These are phyloP conservation scores for Caloboletus firmus DNA, from an alignment of 1,284 basidiomycete species.

Conservation along the genomic window DNA sequence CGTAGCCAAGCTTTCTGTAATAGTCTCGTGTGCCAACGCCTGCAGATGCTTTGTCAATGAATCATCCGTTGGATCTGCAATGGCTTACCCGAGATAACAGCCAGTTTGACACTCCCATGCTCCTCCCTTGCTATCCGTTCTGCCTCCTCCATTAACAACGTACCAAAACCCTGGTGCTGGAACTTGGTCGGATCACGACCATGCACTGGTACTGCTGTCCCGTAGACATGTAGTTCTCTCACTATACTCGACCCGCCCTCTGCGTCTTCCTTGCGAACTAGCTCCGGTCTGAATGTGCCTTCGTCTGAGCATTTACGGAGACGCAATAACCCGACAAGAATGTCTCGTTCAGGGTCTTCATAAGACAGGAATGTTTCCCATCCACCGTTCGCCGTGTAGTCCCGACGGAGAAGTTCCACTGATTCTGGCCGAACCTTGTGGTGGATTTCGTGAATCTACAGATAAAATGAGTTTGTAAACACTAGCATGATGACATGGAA, in stretches of 20 bases:
- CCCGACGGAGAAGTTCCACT: conserved; percentile 94
- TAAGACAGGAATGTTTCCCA: conserved; percentile 99
- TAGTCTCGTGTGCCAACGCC: conserved; percentile 95
- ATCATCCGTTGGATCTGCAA: not conserved
- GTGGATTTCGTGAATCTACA: conserved; percentile 95
- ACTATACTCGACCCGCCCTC: conserved; percentile 92
- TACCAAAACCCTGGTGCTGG: conserved; percentile 97
- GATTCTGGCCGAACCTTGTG: conserved; percentile 96
- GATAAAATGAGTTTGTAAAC: conserved; percentile 1
- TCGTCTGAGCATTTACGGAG: conserved; percentile 95
- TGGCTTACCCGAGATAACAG: conserved; percentile 86
- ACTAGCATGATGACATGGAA: not conserved
- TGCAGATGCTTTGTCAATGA: conserved; percentile 28
- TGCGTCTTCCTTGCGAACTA: conserved; percentile 66
- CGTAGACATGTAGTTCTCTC: conserved; percentile 97
- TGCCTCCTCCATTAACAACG: conserved; percentile 98
- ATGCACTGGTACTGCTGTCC: conserved; percentile 96
- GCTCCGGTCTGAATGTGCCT: conserved; percentile 94
- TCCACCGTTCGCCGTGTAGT: conserved; percentile 96
- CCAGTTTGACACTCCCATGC: conserved; percentile 91
- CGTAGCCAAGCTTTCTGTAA: conserved; percentile 90
- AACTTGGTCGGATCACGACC: conserved; percentile 97
- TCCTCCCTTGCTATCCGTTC: conserved; percentile 98
- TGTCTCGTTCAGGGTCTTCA: conserved; percentile 96
- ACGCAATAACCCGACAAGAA: conserved; percentile 91